phyloP scores from a whole-genome alignment of 495 filamentous ascomycete genomes.

The Hypoxylon lenormandii region DNA sequence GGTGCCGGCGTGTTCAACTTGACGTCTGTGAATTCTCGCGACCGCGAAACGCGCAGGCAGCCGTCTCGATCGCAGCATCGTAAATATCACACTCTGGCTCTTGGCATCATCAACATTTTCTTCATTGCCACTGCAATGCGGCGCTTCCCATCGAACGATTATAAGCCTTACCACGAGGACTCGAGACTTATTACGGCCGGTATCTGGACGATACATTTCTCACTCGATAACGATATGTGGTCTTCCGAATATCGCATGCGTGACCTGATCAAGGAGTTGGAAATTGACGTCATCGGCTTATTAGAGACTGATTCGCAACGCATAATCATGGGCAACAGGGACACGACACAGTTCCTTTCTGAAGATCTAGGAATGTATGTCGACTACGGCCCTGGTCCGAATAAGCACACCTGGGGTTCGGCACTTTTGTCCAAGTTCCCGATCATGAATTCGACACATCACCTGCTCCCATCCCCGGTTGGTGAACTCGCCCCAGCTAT shows the following conservation, averaged over 20 bases:
- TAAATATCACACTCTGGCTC: slow-evolving; percentile 63
- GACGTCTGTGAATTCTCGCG: slow-evolving; percentile 58
- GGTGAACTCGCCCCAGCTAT: slow-evolving; percentile 97
- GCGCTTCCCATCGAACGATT: slow-evolving; percentile 94
- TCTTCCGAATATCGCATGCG: slow-evolving; percentile 93
- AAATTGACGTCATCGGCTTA: slow-evolving; percentile 93
- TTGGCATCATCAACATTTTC: slow-evolving; percentile 79
- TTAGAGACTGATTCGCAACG: slow-evolving; percentile 94
- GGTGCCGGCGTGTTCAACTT: slow-evolving; percentile 86
- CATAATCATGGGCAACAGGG: slow-evolving; percentile 99
- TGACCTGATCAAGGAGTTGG: slow-evolving; percentile 89
- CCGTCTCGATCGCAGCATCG: slow-evolving; percentile 51
- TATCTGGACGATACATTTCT: slow-evolving; percentile 99
- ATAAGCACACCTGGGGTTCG: slow-evolving; percentile 98
- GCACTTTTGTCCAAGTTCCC: slow-evolving; percentile 97
- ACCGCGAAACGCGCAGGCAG: slow-evolving; percentile 14
- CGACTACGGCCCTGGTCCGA: slow-evolving; percentile 95
- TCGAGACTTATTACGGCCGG: slow-evolving; percentile 88
- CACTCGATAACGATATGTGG: slow-evolving; percentile 99
- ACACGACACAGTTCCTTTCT: slow-evolving; percentile 93
- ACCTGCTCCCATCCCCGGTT: slow-evolving; percentile 89
- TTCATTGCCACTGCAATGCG: slow-evolving; percentile 84
- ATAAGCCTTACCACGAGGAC: slow-evolving; percentile 86
- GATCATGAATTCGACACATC: slow-evolving; percentile 95
- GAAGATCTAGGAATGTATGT: slow-evolving; percentile 98